Evolutionary conservation across 257 asterid genomes (phyloP).

Genomic region (Solanum okadae): DNA sequence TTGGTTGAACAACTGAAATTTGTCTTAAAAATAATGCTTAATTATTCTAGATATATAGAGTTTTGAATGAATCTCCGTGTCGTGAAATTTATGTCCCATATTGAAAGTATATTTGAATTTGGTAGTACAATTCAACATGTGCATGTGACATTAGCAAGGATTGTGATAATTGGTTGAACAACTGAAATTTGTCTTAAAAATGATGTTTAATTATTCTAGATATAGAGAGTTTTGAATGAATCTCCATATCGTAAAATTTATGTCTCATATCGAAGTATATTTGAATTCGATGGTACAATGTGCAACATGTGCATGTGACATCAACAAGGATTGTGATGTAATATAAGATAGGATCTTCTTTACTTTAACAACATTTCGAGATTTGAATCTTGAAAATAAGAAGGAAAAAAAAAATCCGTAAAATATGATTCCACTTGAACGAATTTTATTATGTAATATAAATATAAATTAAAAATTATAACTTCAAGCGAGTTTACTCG

Average conservation of each 20-base stretch:
- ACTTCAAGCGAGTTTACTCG: not conserved
- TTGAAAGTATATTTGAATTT: not conserved
- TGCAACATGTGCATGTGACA: not conserved
- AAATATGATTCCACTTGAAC: fast-evolving
- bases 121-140: too few species aligned
- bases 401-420: not conserved
- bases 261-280: not conserved
- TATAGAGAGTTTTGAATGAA: not conserved
- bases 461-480: not conserved
- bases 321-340: not conserved
- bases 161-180: not conserved
- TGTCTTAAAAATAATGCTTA: not conserved
- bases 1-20: not conserved
- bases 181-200: not conserved
- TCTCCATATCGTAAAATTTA: too few species aligned
- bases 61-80: not conserved
- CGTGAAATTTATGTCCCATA: not conserved
- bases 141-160: not conserved
- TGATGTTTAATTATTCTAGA: not conserved
- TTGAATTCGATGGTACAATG: not conserved
- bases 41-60: not conserved
- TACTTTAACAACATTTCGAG: not conserved
- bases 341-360: too few species aligned
- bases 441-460: not conserved
- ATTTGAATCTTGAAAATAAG: not conserved